phyloP scores from a whole-genome alignment of 1,284 basidiomycete genomes.

The Cryptococcus jaspeensis region DNA sequence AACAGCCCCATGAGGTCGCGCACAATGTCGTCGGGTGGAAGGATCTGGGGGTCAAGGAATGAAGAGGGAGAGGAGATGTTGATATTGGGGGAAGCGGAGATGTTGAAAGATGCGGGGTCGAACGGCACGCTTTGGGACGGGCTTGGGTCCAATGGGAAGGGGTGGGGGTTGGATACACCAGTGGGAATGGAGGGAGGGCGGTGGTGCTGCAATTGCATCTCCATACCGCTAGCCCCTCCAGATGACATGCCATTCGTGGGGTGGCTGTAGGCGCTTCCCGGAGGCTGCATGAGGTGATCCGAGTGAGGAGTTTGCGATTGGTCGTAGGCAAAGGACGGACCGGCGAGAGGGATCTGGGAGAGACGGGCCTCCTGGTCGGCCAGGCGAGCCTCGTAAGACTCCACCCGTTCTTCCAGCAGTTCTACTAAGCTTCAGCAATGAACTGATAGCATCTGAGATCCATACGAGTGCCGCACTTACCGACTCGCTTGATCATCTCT shows the following conservation, averaged over 20 bases:
- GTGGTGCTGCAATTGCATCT: not conserved
- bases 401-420: conserved; percentile 39
- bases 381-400: conserved; percentile 32
- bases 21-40: conserved; percentile 50
- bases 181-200: conserved; percentile 4
- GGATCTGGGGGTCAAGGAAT: conserved; percentile 41
- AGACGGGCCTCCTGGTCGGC: conserved; percentile 38
- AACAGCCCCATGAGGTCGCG: conserved; percentile 44
- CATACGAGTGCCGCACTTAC: conserved; percentile 20
- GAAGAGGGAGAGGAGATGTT: conserved; percentile 26
- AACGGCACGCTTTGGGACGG: conserved; percentile 11
- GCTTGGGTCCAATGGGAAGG: conserved; percentile 5
- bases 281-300: conserved; percentile 13
- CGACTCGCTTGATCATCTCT: conserved; percentile 46
- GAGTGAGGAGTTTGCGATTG: conserved; percentile 11
- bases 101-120: conserved; percentile 26
- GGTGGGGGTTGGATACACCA: conserved; percentile 7
- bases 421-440: conserved; percentile 28
- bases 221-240: too few species aligned
- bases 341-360: conserved; percentile 13
- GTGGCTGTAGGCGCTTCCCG: conserved; percentile 1
- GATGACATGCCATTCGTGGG: not conserved
- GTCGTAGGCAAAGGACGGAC: conserved; percentile 18
- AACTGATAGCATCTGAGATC: too few species aligned
- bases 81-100: conserved; percentile 28